phyloP scores from a whole-genome alignment of 2,329 filamentous ascomycete species.

The Botrytis squamosa region DNA sequence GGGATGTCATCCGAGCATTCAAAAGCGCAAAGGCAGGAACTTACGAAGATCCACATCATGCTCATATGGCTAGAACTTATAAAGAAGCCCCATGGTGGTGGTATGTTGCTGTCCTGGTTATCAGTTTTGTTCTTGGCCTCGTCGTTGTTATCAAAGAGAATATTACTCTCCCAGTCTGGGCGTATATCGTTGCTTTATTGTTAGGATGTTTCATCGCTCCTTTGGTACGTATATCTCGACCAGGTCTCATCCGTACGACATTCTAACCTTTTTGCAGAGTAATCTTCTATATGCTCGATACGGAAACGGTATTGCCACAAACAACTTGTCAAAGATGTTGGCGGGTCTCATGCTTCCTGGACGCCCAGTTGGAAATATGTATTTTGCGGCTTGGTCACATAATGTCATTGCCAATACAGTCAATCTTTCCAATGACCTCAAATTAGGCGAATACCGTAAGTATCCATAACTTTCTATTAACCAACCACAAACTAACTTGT shows the following conservation, averaged over 20 bases:
- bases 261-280: slow-evolving; percentile 42
- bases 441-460: slow-evolving; percentile 58
- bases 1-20: slow-evolving; percentile 50
- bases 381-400: slow-evolving; percentile 57
- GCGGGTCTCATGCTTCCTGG: slow-evolving; percentile 48
- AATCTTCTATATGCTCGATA: slow-evolving; percentile 52
- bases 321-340: slow-evolving; percentile 55
- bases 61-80: slow-evolving; percentile 49
- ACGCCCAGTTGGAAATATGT: slow-evolving; percentile 45
- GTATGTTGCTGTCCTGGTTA: slow-evolving; percentile 48
- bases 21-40: slow-evolving; percentile 46
- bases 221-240: slow-evolving; percentile 41
- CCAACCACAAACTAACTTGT: slow-evolving; percentile 27
- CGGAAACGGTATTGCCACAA: slow-evolving; percentile 58
- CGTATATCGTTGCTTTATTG: slow-evolving; percentile 43
- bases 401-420: slow-evolving; percentile 53
- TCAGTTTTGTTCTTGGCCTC: slow-evolving; percentile 48
- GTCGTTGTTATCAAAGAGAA: slow-evolving; percentile 42
- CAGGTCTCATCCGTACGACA: not conserved
- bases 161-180: slow-evolving; percentile 45
- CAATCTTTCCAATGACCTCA: slow-evolving; percentile 52
- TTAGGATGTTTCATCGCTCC: slow-evolving; percentile 48
- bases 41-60: slow-evolving; percentile 49
- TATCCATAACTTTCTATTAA: slow-evolving; percentile 15
- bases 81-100: slow-evolving; percentile 53